These are phyloP conservation scores for Handroanthus guayacan DNA, from an alignment of 257 asterid species.

Conservation along the genomic window DNA sequence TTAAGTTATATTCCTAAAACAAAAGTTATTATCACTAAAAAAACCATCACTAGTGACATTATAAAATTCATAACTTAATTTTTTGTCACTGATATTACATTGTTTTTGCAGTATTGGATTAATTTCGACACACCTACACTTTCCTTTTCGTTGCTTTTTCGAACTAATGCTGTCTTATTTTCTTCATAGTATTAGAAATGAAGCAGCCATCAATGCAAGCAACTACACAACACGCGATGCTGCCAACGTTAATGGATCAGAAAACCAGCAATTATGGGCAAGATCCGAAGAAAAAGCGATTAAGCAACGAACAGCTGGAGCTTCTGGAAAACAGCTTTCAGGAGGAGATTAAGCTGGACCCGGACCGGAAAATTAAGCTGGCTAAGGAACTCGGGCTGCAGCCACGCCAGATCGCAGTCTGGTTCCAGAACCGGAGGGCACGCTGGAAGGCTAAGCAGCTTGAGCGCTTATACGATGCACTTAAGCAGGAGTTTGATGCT, in stretches of 20 bases:
- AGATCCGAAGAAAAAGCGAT: constrained; percentile 68
- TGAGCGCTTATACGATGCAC: constrained; percentile 65
- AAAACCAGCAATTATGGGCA: constrained; percentile 31
- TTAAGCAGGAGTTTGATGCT: constrained; percentile 67
- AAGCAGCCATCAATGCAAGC: constrained; percentile 51
- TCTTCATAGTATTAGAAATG: constrained; percentile 49
- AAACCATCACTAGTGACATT: too few relatives aligned
- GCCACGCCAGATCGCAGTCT: constrained; percentile 85
- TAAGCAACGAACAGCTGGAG: constrained; percentile 77
- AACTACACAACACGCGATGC: constrained; percentile 31
- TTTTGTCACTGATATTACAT: too few relatives aligned
- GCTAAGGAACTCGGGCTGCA: constrained; percentile 79
- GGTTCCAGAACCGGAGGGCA: constrained; percentile 91
- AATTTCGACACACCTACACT: too few relatives aligned
- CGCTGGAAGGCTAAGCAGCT: constrained; percentile 91
- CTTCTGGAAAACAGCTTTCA: constrained; percentile 71
- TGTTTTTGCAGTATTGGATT: too few relatives aligned
- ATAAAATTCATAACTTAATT: too few relatives aligned
- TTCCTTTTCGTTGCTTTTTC: not conserved
- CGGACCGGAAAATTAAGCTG: constrained; percentile 77
- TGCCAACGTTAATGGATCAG: constrained; percentile 40
- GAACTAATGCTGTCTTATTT: not conserved
- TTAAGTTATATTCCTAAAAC: too few relatives aligned
- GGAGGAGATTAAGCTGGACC: constrained; percentile 84
- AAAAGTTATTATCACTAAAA: too few relatives aligned